These are phyloP conservation scores for Lycium ferocissimum DNA, from an alignment of 257 asterid species.

Conservation along the genomic window DNA sequence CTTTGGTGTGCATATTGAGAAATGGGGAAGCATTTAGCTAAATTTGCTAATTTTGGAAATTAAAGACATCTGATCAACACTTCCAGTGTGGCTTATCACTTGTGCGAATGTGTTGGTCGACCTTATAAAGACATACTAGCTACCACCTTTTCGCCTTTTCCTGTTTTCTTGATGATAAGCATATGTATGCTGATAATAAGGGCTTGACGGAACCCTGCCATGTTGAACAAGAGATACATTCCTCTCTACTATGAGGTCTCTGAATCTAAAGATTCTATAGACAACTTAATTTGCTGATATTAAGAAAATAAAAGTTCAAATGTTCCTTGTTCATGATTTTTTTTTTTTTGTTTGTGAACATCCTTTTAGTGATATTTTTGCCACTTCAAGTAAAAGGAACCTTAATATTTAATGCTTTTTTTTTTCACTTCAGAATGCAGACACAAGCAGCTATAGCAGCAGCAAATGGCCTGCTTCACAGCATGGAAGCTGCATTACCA, in stretches of 20 bases:
- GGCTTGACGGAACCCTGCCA: neutral
- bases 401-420: neutral
- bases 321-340: constrained; percentile 2
- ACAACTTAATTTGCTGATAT: neutral
- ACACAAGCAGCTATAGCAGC: constrained; percentile 61
- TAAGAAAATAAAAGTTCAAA: neutral
- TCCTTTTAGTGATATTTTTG: neutral
- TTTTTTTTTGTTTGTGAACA: neutral
- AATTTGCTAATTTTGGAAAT: neutral
- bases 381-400: neutral
- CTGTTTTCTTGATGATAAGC: neutral
- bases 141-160: neutral
- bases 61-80: constrained; percentile 5
- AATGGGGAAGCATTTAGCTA: neutral
- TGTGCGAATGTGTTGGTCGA: neutral
- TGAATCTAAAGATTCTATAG: neutral
- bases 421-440: constrained; percentile 56
- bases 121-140: neutral
- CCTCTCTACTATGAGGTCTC: constrained; percentile 4
- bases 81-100: constrained; percentile 16
- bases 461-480: constrained; percentile 71
- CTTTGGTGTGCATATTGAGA: neutral
- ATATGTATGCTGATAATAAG: neutral
- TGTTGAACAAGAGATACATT: neutral
- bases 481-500: constrained; percentile 76